Evolutionary conservation across 2,329 filamentous ascomycete genomes (phyloP).

Genomic region (Alternaria dauci): DNA sequence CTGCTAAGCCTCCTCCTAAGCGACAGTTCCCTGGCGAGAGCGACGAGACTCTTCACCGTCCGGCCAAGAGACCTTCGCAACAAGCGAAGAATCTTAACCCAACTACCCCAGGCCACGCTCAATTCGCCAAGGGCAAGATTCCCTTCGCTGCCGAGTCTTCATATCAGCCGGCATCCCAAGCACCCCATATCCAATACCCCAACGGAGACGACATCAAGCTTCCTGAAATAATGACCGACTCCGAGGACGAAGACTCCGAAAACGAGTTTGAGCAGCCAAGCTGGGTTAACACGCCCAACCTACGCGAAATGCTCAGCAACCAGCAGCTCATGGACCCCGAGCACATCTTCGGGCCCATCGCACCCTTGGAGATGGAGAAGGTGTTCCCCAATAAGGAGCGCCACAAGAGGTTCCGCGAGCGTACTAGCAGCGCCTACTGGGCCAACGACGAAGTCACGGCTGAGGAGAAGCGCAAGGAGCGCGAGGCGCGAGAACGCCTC

Average conservation of each 20-base stretch:
- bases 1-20: constrained; percentile 77
- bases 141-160: constrained; percentile 76
- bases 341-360: constrained; percentile 86
- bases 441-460: constrained; percentile 83
- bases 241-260: constrained; percentile 80
- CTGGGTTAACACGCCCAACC: constrained; percentile 89
- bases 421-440: constrained; percentile 97
- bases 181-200: constrained; percentile 76
- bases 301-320: constrained; percentile 75
- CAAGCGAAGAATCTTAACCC: constrained; percentile 57
- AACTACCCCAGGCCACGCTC: constrained; percentile 67
- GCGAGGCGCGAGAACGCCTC: constrained; percentile 79
- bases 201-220: constrained; percentile 91
- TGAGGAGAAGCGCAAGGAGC: constrained; percentile 83
- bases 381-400: constrained; percentile 83
- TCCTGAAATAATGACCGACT: constrained; percentile 94
- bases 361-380: constrained; percentile 92
- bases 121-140: constrained; percentile 85
- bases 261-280: constrained; percentile 73
- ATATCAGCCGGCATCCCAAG: constrained; percentile 57
- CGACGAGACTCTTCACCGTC: constrained; percentile 63
- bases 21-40: constrained; percentile 76
- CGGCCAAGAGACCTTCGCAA: constrained; percentile 46
- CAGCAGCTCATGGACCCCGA: constrained; percentile 89
- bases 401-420: constrained; percentile 85